These are phyloP conservation scores for Nothopassalora personata DNA, from an alignment of 2,329 filamentous ascomycete species.

Conservation along the genomic window DNA sequence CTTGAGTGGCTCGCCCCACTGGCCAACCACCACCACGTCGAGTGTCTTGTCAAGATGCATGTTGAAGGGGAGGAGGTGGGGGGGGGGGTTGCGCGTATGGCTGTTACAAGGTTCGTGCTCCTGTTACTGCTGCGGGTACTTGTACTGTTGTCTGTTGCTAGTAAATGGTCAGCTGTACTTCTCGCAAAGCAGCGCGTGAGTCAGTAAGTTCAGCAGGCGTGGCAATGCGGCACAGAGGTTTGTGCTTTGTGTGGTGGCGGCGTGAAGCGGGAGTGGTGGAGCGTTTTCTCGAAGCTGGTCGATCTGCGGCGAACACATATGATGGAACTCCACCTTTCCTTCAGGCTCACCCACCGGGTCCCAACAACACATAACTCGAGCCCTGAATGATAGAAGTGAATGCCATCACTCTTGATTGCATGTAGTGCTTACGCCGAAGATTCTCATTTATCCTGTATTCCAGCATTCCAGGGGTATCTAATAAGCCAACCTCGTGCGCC, in stretches of 20 bases:
- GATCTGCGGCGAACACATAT: background rate
- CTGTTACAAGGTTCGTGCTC: constrained; percentile 1
- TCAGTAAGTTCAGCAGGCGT: background rate
- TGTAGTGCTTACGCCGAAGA: background rate
- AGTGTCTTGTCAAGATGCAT: background rate
- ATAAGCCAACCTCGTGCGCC: background rate
- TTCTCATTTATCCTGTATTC: background rate
- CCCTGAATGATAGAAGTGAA: background rate
- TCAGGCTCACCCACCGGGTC: background rate
- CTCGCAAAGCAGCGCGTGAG: background rate
- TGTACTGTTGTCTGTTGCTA: background rate
- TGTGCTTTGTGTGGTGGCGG: background rate
- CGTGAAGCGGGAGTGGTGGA: background rate
- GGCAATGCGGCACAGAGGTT: background rate
- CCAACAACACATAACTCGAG: background rate
- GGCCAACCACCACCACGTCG: constrained; percentile 3
- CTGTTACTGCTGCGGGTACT: background rate
- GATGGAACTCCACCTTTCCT: background rate
- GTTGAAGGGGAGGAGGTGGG: too few relatives aligned
- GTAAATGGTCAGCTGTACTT: background rate
- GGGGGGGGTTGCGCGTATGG: background rate
- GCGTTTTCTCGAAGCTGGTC: background rate
- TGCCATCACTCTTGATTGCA: background rate
- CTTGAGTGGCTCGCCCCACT: background rate
- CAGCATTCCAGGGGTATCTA: background rate